Percentiles rank a stretch among this genome's conserved stretches.
Evolutionary conservation across 2,329 filamentous ascomycete species (phyloP).

Genomic region (Verticillium nonalfalfae): DNA sequence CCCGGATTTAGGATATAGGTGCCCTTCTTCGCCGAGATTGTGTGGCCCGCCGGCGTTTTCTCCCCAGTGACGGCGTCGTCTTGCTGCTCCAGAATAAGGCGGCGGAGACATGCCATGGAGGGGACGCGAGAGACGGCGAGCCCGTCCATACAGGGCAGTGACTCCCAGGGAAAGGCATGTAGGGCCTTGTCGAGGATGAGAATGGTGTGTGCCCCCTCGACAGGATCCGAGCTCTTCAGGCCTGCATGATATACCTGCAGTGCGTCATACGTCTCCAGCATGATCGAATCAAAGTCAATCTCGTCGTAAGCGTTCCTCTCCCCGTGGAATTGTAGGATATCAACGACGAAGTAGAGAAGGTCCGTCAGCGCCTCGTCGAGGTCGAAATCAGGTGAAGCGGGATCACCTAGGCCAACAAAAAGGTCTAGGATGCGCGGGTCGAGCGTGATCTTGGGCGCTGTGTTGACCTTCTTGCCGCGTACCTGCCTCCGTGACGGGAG

Average conservation of each 20-base stretch:
- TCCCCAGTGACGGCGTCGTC: constrained; percentile 22
- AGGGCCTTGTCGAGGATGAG: constrained; percentile 87
- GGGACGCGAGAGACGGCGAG: constrained; percentile 81
- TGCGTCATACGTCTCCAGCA: constrained; percentile 81
- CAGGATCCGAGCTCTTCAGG: constrained; percentile 29
- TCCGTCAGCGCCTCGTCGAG: constrained; percentile 89
- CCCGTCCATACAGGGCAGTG: constrained; percentile 74
- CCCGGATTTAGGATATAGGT: constrained; percentile 88
- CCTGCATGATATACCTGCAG: constrained; percentile 68
- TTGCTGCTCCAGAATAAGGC: constrained; percentile 56
- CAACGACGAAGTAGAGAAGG: constrained; percentile 90
- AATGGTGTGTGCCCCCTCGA: constrained; percentile 63
- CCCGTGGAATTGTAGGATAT: constrained; percentile 93
- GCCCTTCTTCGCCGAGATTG: constrained; percentile 49
- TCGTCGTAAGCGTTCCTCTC: constrained; percentile 97
- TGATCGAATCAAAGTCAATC: constrained; percentile 90
- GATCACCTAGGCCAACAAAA: constrained; percentile 78
- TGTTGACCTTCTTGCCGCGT: constrained; percentile 45
- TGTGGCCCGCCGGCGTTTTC: constrained; percentile 38
- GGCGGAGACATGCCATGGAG: constrained; percentile 74
- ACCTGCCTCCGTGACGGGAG: constrained; percentile 73
- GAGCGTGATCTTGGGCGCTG: constrained; percentile 36
- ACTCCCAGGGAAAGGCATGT: constrained; percentile 94
- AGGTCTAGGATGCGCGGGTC: constrained; percentile 69
- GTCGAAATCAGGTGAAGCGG: constrained; percentile 60